phyloP scores from a whole-genome alignment of 2,329 filamentous ascomycete species.

The Boeremia exigua region DNA sequence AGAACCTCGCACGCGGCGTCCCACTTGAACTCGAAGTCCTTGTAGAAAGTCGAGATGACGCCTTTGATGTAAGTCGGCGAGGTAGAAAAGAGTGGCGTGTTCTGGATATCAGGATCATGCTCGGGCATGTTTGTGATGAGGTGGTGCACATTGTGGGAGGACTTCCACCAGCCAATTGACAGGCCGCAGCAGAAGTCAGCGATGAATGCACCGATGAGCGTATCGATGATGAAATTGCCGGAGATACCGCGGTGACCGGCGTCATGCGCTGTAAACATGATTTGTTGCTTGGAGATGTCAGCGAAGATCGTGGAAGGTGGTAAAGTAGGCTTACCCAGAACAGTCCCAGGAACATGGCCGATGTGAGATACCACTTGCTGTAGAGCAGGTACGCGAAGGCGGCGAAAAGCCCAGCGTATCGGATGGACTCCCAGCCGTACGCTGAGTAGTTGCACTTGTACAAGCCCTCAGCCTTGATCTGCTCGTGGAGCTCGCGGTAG shows the following conservation, averaged over 20 bases:
- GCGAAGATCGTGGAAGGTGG: conserved; percentile 1
- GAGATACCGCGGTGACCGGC: conserved; percentile 70
- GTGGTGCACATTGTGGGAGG: conserved; percentile 72
- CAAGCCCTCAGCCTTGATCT: conserved; percentile 61
- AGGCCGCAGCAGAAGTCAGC: conserved; percentile 71
- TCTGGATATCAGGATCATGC: conserved; percentile 52
- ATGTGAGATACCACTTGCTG: conserved; percentile 63
- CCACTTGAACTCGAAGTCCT: conserved; percentile 75
- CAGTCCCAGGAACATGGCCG: conserved; percentile 64
- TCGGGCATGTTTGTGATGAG: conserved; percentile 68
- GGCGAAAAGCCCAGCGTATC: conserved; percentile 61
- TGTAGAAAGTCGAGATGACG: conserved; percentile 80
- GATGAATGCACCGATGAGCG: conserved; percentile 66
- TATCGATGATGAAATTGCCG: conserved; percentile 63
- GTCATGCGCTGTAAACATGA: conserved; percentile 73
- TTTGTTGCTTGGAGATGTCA: conserved; percentile 60
- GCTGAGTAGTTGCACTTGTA: conserved; percentile 65
- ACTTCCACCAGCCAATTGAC: conserved; percentile 74
- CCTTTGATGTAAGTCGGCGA: conserved; percentile 79
- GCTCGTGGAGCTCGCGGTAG: conserved; percentile 64
- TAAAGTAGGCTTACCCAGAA: conserved; percentile 59
- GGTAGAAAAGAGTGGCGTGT: conserved; percentile 87
- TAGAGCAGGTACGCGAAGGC: conserved; percentile 56
- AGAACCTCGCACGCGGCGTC: conserved; percentile 75
- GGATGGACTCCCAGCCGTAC: conserved; percentile 64